Base-by-base conservation (phyloP, 202 grass and related monocot species). In the Schoenoplectus triqueter region DNA sequence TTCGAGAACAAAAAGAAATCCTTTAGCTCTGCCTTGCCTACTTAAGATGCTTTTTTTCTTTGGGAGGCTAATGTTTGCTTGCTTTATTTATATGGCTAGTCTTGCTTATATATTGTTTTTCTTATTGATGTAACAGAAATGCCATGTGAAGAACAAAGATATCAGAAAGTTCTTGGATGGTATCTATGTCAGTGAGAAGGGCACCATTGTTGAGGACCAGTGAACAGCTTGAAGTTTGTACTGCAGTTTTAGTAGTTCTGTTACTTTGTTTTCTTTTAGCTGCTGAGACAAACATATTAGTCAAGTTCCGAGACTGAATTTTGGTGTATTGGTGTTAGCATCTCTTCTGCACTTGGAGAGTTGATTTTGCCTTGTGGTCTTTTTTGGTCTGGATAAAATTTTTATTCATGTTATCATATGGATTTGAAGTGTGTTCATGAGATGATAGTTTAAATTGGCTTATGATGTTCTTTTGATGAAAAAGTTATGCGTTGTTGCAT, bases 151-250 rank as follows among this genome's bases (percentile, higher is more conserved):
- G 82, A 93, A 87, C 15, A 89, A 93, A 72, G 89, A 93, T 84
- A 93, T 91, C 82, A 80, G 89, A 84, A 93, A 93, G 81, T 90
- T 93, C 70, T 88, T 90, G 88, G 91, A 93, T 72, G 85, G 89
- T 84, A 89, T 94, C 49, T 90, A 93, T 69, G 89, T 93, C 31
- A 93, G 91, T 50, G 91, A 93, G 59, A 91, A 91, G 81, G 84
- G 91, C 22, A 72, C 86, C 10, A 87, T 91, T 8, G 49, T 44
- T 10, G 85, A 66, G 10, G 82, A 90, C 4, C 66, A 89, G 65
- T 85, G 80, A 93, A 86, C 85, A 64, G 69, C 69, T 80, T 67
- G 63, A 89, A 72, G 87, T 92, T 80, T 88, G 71, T 74, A 88
- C 19, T 71, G 64, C 63, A 69, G 7, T 87, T 61, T 54, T 9